Conservation (phyloP, 768 basidiomycete species). For the Boletus speciosus region DNA sequence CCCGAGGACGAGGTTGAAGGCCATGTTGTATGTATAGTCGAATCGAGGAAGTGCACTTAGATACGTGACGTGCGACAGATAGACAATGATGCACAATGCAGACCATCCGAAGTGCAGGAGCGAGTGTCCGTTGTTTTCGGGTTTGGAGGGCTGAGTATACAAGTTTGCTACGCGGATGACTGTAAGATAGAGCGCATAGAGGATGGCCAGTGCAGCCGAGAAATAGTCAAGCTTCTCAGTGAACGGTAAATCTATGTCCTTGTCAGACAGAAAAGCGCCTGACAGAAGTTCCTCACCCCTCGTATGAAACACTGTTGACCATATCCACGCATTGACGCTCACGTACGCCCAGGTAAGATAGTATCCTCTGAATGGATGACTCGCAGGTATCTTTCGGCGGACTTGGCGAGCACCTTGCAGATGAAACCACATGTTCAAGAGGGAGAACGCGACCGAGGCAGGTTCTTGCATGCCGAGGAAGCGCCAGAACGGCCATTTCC, state of each 20-base stretch:
- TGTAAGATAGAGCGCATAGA: conserved; percentile 77
- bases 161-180: conserved; percentile 74
- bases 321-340: conserved; percentile 89
- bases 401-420: conserved; percentile 53
- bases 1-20: conserved; percentile 76
- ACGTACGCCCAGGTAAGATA: conserved; percentile 64
- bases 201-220: conserved; percentile 81
- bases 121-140: conserved; percentile 16
- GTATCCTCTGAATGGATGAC: conserved; percentile 67
- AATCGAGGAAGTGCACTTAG: conserved; percentile 73
- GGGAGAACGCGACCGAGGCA: conserved; percentile 83
- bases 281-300: conserved; percentile 57
- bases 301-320: conserved; percentile 90
- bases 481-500: conserved; percentile 97
- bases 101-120: conserved; percentile 40
- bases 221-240: conserved; percentile 97
- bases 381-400: conserved; percentile 41
- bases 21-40: conserved; percentile 92
- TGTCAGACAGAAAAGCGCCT: conserved; percentile 5
- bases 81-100: conserved; percentile 51
- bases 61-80: conserved; percentile 74
- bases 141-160: conserved; percentile 44
- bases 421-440: conserved; percentile 83
- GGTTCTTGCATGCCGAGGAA: conserved; percentile 91
- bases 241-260: conserved; percentile 58